Evolutionary conservation across 73 alveolate genomes (phyloP).

Genomic region (Tetrahymena elliotti): DNA sequence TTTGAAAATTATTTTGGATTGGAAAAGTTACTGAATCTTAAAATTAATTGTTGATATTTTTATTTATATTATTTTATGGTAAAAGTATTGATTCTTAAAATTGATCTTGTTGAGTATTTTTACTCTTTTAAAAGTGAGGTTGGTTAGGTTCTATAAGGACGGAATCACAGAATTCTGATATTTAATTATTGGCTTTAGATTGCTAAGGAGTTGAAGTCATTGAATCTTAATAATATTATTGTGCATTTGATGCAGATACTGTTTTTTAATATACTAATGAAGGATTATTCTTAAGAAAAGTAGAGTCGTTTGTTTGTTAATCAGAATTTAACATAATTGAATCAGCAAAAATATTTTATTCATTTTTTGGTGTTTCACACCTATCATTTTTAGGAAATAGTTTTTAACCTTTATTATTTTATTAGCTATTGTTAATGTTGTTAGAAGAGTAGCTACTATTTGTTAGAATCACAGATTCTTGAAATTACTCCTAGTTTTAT

Average conservation of each 20-base stretch:
- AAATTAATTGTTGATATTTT: not conserved
- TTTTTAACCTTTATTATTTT: not conserved
- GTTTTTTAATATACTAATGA: not conserved
- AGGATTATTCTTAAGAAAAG: not conserved
- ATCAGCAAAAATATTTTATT: not conserved
- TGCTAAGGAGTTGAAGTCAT: not conserved
- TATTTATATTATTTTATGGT: not conserved
- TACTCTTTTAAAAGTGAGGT: not conserved
- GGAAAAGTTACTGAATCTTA: not conserved
- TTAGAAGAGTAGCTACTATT: not conserved
- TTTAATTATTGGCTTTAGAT: not conserved
- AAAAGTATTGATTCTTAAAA: not conserved
- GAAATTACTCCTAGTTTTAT: not conserved
- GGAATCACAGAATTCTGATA: not conserved
- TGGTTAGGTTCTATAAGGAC: not conserved
- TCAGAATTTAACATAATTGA: not conserved
- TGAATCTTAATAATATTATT: not conserved
- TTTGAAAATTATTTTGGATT: not conserved
- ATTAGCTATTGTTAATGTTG: not conserved
- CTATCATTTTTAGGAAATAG: not conserved
- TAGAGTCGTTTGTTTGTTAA: not conserved
- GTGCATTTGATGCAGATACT: not conserved
- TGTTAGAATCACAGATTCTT: not conserved
- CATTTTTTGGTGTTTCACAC: not conserved
- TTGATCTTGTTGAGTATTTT: not conserved